phyloP scores from a whole-genome alignment of 345 rosid genomes.

The Eucalyptus pauciflora region DNA sequence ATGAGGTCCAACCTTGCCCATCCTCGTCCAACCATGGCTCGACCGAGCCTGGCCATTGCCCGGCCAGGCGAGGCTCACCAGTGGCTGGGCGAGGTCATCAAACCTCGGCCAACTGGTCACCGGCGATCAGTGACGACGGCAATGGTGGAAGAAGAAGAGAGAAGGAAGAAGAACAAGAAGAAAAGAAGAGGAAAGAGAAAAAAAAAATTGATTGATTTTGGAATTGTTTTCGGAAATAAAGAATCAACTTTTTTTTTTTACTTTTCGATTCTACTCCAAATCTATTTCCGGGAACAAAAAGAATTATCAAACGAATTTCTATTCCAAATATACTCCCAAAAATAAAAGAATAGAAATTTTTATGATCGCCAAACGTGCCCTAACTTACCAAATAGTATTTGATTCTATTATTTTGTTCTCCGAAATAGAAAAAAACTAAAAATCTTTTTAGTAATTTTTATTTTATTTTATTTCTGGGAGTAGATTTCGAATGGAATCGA shows the following conservation, averaged over 20 bases:
- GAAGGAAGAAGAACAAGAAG: too few species aligned
- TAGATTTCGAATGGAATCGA: too few species aligned
- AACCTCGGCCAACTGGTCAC: rapidly evolving
- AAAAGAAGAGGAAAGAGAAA: too few species aligned
- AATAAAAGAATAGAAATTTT: rapidly evolving
- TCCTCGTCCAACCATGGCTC: rapidly evolving
- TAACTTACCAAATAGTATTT: rapidly evolving
- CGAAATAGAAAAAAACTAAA: too few species aligned
- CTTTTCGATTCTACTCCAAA: rapidly evolving
- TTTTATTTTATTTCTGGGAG: too few species aligned
- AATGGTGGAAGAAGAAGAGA: too few species aligned
- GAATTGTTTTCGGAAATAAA: too few species aligned
- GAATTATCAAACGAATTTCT: rapidly evolving
- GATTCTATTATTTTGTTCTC: too few species aligned
- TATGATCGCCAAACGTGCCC: rapidly evolving
- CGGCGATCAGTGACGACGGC: rapidly evolving
- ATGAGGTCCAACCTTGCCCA: rapidly evolving
- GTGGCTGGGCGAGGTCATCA: rapidly evolving
- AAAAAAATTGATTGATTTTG: rapidly evolving
- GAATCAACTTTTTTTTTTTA: too few species aligned
- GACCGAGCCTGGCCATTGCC: rapidly evolving
- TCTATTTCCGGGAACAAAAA: rapidly evolving
- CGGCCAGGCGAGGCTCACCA: rapidly evolving
- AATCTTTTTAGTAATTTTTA: rapidly evolving
- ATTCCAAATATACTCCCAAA: rapidly evolving